phyloP scores from a whole-genome alignment of 1,284 basidiomycete species.

The Ceratobasidium sp. region DNA sequence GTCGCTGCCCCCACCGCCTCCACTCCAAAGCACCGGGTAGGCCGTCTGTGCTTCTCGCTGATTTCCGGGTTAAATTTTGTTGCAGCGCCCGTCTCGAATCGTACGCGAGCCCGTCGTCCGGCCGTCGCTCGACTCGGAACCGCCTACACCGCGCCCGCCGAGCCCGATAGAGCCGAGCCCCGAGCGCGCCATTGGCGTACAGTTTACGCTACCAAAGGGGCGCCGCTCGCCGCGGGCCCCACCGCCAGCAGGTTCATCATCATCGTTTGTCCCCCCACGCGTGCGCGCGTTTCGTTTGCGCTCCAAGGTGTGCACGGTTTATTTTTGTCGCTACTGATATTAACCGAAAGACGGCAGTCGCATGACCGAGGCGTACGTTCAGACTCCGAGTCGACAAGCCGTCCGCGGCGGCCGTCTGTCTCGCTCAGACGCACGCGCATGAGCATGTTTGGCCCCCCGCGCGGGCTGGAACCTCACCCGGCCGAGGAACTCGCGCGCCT shows the following conservation, averaged over 20 bases:
- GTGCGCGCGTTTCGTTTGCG: slow-evolving; percentile 36
- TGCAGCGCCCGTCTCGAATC: slow-evolving; percentile 18
- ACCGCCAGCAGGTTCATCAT: slow-evolving; percentile 1
- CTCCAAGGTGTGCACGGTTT: slow-evolving; percentile 5
- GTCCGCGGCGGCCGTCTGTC: slow-evolving; percentile 32
- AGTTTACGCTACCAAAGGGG: slow-evolving; percentile 2
- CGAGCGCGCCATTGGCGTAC: background rate
- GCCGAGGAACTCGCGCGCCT: slow-evolving; percentile 23
- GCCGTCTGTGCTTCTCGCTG: background rate
- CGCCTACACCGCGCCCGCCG: background rate
- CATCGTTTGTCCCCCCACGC: slow-evolving; percentile 30
- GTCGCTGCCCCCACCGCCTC: background rate
- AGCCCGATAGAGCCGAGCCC: slow-evolving; percentile 1
- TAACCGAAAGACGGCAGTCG: background rate
- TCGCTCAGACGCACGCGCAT: slow-evolving; percentile 35
- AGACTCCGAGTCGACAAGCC: slow-evolving; percentile 23
- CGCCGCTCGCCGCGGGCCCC: background rate
- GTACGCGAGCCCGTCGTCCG: background rate
- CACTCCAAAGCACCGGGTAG: slow-evolving; percentile 14
- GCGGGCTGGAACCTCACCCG: slow-evolving; percentile 10
- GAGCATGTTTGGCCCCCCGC: slow-evolving; percentile 34
- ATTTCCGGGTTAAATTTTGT: background rate
- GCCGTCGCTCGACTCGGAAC: slow-evolving; percentile 19
- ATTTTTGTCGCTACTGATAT: background rate
- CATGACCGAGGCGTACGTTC: slow-evolving; percentile 21